Evolutionary conservation across 495 filamentous ascomycete species (phyloP), one percentile per base, ranked within the genome.

Genomic region (Penicillium coffeae): DNA sequence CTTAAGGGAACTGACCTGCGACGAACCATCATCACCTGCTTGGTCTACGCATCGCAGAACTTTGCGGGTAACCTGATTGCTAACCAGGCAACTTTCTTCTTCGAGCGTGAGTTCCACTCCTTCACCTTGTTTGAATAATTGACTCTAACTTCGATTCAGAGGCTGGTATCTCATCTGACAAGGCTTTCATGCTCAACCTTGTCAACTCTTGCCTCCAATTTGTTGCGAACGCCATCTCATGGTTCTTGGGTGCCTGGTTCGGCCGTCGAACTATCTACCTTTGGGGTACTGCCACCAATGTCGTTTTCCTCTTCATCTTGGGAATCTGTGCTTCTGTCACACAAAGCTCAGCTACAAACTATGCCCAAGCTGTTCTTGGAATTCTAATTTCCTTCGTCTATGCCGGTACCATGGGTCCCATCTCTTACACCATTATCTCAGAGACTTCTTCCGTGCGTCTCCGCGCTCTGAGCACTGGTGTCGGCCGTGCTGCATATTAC

Each of bases 1-100:
- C 89, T 90, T 72, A 83, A 78, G 56, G 86, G 86, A 0, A 75
- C 77, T 3, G 82, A 92, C 48, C 66, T 80, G 14, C 78, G 85
- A 16, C 83, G 88, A 36, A 90, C 87, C 3, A 83, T 87, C 64
- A 86, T 89, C 51, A 79, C 82, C 30, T 85, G 80, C 62, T 81
- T 85, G 76, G 77, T 45, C 0, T 56, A 46, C 15, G 81, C 83
- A 0, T 45, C 19, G 7, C 47, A 50, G 10, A 46, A 30, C n/a
- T 36, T 58, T 7, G 45, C 30, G 9, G 50, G 55, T 20, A 50
- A 34, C 8, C 15, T 22, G 10, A 50, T 63, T 15, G 42, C 42
- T 20, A 76, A 77, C 21, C 84, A 80, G 43, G 76, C 76, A 0
- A 85, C 81, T 0, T 84, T 83, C 38, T 85, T 88, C 66, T 85